Evolutionary conservation across 495 filamentous ascomycete species (phyloP), one percentile per base, ranked within the genome.

Genomic region (Poronia punctata): DNA sequence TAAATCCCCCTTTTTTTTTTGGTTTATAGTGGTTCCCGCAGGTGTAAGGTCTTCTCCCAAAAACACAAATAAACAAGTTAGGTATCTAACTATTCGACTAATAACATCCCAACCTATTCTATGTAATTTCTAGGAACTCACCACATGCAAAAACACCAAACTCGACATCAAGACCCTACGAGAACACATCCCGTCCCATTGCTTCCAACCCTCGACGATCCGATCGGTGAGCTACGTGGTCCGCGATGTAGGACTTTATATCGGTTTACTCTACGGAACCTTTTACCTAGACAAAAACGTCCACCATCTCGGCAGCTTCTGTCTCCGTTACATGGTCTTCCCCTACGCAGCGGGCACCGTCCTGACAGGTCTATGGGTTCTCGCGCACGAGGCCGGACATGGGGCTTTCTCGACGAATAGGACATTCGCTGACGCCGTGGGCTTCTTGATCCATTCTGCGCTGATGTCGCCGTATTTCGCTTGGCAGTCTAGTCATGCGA

Each of bases 361-460:
- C 35, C 66, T 65, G 20, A 83, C 80, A 9, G 80, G 79, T 22
- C 52, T 80, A 11, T 84, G 80, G 80, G 74, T 84, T 40, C 57
- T 84, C 18, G 79, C 78, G 0, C 80, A 84, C 54, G 80, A 84
- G 56, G 82, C 77, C 48, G 80, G 80, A 27, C 80, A 86, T 50
- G 75, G 76, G 30, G 72, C 78, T 4, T 84, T 84, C 71, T 83
- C 80, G 9, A 60, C 68, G 5, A 71, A 64, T 50, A 69, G 72
- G 47, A 57, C 33, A 19, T 59, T 83, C 27, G 83, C 83, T 49
- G 72, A 80, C 48, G 70, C 72, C 46, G 71, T 82, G 41, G 80
- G 80, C 15, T 78, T 78, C 72, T 60, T 79, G 40, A 56, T 63
- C 26, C 80, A 84, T 53, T 83, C 80, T 0, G 59, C 71, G 26